Percentiles rank a stretch among this genome's conserved stretches.
Conservation (phyloP, 2,329 filamentous ascomycete genomes). For the Elsinoe necatrix region DNA sequence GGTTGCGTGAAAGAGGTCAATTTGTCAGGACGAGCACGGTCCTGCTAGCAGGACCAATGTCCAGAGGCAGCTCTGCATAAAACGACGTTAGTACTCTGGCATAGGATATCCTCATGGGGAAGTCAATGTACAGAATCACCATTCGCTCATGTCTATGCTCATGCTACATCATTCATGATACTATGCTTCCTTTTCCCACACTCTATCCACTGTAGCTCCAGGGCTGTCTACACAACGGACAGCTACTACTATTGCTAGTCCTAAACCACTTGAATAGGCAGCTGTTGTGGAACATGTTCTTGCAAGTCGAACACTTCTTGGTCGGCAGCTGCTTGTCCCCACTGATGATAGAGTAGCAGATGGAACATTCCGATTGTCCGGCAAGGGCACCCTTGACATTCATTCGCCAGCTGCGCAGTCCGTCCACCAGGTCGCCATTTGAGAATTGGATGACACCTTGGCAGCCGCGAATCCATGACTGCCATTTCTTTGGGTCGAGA, state of each 20-base stretch:
- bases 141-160: not conserved
- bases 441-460: slow-evolving; percentile 66
- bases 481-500: slow-evolving; percentile 86
- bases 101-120: no score
- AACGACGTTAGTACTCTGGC: no score
- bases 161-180: not conserved
- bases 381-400: slow-evolving; percentile 85
- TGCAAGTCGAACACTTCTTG: slow-evolving; percentile 85
- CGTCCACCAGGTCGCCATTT: slow-evolving; percentile 82
- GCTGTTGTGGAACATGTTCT: slow-evolving; percentile 80
- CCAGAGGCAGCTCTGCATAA: no score
- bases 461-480: slow-evolving; percentile 77
- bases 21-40: no score
- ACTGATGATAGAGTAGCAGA: slow-evolving; percentile 92
- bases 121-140: no score
- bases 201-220: slow-evolving; percentile 53
- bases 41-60: no score
- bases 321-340: slow-evolving; percentile 82
- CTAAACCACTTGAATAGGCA: slow-evolving; percentile 98
- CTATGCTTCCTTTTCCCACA: not conserved
- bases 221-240: slow-evolving; percentile 83
- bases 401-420: slow-evolving; percentile 71
- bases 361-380: slow-evolving; percentile 90
- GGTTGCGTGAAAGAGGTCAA: no score
- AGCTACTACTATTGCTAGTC: slow-evolving; percentile 82